Base-by-base conservation (phyloP, 176 grass and related monocot species). In the Triticum timopheevii region DNA sequence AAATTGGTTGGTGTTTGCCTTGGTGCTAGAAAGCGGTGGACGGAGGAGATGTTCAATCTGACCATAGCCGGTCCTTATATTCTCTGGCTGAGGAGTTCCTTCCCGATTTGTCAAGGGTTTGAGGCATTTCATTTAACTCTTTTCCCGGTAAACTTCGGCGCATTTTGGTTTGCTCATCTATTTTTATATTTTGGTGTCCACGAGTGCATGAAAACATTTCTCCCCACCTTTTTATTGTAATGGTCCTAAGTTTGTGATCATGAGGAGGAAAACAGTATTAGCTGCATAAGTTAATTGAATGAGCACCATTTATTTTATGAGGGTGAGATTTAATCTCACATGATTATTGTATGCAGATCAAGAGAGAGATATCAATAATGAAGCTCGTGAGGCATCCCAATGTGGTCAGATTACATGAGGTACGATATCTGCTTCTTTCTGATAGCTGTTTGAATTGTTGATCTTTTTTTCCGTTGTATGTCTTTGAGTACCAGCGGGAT, bases 351-450 rank as follows among this genome's bases (percentile, higher is more conserved):
- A 9, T 88, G 84, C 88, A 98, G 97, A 98, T 98, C 83, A 96
- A 98, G 85, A 86, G 97, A 84, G 97, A 98, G 76, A 98, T 98
- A 88, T 98, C 93, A 15, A 98, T 98, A 93, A 98, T 98, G 97
- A 98, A 98, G 90, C 92, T 96, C 81, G 97, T 98, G 31, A 94
- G 97, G 88, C 97, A 98, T 93, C 94, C 97, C 27, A 83, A 94
- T 93, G 94, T 98, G 31, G 97, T 98, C 69, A 89, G 97, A 58
- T 85, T 98, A 39, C 90, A 98, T 1, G 97, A 98, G 87, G 97
- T 62, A 96, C 24, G 24, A 8, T 59, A 61, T 70, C 8, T 77
- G 28, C 7, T 73, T 38, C 50, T 84, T 78, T 39, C 28, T 3
- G 76, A n/a, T 66, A 70, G 52, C 28, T 58, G 28, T 84, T 89